A percentile compares a stretch with the other conserved stretches of the same genome.
These are phyloP conservation scores for Lactifluus pinguis DNA, from an alignment of 768 basidiomycete species.

Conservation along the genomic window DNA sequence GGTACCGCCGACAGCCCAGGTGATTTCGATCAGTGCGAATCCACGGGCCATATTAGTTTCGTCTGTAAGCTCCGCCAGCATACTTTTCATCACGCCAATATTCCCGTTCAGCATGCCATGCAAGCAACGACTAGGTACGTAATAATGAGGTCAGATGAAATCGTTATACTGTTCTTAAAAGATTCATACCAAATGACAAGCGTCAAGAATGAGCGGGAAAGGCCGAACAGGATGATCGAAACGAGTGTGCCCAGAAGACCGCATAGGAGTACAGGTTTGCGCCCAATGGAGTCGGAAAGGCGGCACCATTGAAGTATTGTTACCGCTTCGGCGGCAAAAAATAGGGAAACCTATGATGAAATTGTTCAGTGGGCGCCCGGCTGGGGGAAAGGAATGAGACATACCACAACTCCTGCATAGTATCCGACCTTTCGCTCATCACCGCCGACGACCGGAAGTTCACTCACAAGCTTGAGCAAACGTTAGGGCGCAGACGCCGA, in stretches of 20 bases:
- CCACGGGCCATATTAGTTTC: slow-evolving; percentile 37
- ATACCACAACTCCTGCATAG: slow-evolving; percentile 29
- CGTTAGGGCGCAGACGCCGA: too few species aligned
- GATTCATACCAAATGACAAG: too few species aligned
- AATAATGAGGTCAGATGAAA: background rate
- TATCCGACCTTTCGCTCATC: slow-evolving; percentile 31
- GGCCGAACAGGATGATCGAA: slow-evolving; percentile 30
- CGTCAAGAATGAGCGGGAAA: slow-evolving; percentile 26
- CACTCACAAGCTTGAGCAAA: slow-evolving; percentile 41
- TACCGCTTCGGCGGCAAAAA: slow-evolving; percentile 38
- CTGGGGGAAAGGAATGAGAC: slow-evolving; percentile 20
- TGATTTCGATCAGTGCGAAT: slow-evolving; percentile 22
- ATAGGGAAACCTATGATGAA: slow-evolving; percentile 35
- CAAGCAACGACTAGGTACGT: background rate
- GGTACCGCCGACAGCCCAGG: slow-evolving; percentile 12
- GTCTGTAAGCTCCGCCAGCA: slow-evolving; percentile 60
- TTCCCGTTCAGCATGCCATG: slow-evolving; percentile 3
- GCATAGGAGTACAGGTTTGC: slow-evolving; percentile 25
- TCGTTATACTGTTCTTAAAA: too few species aligned
- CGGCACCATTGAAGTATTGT: slow-evolving; percentile 42
- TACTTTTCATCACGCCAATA: slow-evolving; percentile 3
- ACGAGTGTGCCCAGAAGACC: slow-evolving; percentile 27
- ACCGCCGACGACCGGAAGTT: slow-evolving; percentile 34
- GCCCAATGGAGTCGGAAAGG: slow-evolving; percentile 31
- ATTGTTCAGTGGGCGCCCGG: too few species aligned